Evolutionary conservation across 192 early-diverging fungal genomes (phyloP), one percentile per base, ranked within the genome.

Genomic region (Podila epicladia): DNA sequence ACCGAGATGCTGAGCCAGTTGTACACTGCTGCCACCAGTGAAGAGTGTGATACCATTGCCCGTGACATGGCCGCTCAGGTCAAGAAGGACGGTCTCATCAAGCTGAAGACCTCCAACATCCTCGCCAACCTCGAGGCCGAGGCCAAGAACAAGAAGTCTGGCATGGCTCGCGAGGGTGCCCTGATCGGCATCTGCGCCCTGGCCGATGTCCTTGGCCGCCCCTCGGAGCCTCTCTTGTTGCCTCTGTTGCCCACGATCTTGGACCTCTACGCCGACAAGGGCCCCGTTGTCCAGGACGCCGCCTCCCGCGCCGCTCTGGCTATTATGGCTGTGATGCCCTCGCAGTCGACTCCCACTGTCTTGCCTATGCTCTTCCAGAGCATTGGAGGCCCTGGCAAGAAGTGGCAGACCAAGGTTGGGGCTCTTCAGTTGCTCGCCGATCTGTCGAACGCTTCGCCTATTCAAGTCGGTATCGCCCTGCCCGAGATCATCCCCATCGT

Each of bases 321-420:
- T 49, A 82, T 85, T 28, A 65, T 84, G 65, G 64, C 72, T 53
- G 85, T 68, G 63, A 73, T 85, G 80, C 83, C 85, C 48, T 80
- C 88, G 22, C 72, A 85, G 64, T 78, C 87, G 55, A 74, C 84
- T 12, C 59, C 71, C 28, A 41, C 85, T 57, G 49, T 69, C 8
- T 28, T 80, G 71, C 71, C 77, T 26, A 73, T 80, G 19, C 75
- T 93, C 62, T 88, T 92, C 45, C 91, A 92, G 37, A 78, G 88
- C 71, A 80, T 80, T 33, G 70, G 66, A 28, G 77, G 77, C 22
- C 77, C 77, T 53, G 77, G 77, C 17, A 80, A 80, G 77, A 95
- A 95, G 87, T 91, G 92, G 89, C 92, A 92, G 73, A 92, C 92
- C 79, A 92, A 93, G 85, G 71, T 82, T 11, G 82, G 83, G 17